Percentiles rank a stretch among this genome's conserved stretches.
These are phyloP conservation scores for Cubamyces lactineus DNA, from an alignment of 768 basidiomycete species.

Conservation along the genomic window DNA sequence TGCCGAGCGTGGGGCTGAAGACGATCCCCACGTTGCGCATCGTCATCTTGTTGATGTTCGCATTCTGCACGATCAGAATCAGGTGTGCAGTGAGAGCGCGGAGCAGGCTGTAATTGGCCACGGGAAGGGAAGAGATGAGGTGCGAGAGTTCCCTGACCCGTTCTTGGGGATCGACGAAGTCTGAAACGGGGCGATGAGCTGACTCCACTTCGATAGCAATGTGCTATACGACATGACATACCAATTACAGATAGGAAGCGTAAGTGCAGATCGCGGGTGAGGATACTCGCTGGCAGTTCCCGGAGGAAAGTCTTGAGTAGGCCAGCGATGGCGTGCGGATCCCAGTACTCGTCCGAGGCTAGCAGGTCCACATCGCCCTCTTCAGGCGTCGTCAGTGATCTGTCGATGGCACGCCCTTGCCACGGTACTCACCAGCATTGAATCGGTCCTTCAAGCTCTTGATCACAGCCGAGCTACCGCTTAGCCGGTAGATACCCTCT, in stretches of 20 bases:
- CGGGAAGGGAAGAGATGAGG: slow-evolving; percentile 85
- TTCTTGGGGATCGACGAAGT: slow-evolving; percentile 87
- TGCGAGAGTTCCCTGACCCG: slow-evolving; percentile 84
- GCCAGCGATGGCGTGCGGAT: slow-evolving; percentile 96
- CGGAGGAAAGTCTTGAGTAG: slow-evolving; percentile 92
- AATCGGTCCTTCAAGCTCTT: slow-evolving; percentile 92
- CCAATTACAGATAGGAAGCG: slow-evolving; percentile 92
- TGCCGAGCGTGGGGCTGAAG: slow-evolving; percentile 95
- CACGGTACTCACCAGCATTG: slow-evolving; percentile 67
- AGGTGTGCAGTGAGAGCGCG: slow-evolving; percentile 94
- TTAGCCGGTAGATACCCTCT: slow-evolving; percentile 96
- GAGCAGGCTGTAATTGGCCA: slow-evolving; percentile 91
- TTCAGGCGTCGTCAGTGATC: slow-evolving; percentile 34
- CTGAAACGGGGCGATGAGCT: slow-evolving; percentile 43
- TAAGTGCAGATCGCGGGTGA: slow-evolving; percentile 90
- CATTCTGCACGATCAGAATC: slow-evolving; percentile 92
- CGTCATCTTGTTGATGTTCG: slow-evolving; percentile 94
- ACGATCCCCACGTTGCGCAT: slow-evolving; percentile 99
- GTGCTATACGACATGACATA: slow-evolving; percentile 43
- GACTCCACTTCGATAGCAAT: slow-evolving; percentile 9
- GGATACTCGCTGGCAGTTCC: slow-evolving; percentile 89
- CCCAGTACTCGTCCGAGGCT: slow-evolving; percentile 90
- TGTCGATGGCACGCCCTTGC: not conserved
- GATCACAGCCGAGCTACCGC: slow-evolving; percentile 94
- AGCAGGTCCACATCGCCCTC: slow-evolving; percentile 97